Evolutionary conservation across 345 rosid species (phyloP).

Genomic region (Sisymbrium irio): DNA sequence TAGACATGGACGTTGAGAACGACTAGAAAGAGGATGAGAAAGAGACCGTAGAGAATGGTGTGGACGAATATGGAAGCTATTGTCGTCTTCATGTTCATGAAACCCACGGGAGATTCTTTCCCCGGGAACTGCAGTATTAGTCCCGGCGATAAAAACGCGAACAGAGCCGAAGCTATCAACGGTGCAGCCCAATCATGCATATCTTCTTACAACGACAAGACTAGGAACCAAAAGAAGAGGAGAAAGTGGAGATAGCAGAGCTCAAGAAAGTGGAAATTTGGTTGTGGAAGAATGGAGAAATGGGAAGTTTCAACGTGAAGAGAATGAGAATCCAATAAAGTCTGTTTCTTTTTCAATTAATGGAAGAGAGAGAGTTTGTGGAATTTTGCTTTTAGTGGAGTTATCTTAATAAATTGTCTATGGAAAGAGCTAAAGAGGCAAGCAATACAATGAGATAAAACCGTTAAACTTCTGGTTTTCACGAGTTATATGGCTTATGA

Average conservation of each 20-base stretch:
- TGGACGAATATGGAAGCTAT: slow-evolving; percentile 72
- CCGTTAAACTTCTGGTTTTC: neutral
- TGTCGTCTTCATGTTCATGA: slow-evolving; percentile 89
- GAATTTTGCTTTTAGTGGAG: slow-evolving; percentile 7
- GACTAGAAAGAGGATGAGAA: slow-evolving; percentile 66
- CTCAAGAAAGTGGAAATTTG: neutral
- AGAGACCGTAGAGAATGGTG: slow-evolving; percentile 60
- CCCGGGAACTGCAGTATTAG: slow-evolving; percentile 72
- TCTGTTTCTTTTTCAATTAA: slow-evolving; percentile 13
- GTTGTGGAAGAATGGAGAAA: slow-evolving; percentile 4
- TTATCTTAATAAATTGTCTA: neutral
- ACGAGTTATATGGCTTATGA: neutral
- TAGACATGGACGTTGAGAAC: slow-evolving; percentile 73
- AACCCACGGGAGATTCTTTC: slow-evolving; percentile 59
- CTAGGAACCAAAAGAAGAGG: neutral
- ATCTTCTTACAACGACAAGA: slow-evolving; percentile 11
- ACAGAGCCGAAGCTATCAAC: slow-evolving; percentile 81
- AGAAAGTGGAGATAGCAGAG: neutral
- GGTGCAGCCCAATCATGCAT: slow-evolving; percentile 96
- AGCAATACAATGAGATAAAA: neutral
- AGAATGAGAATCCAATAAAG: slow-evolving; percentile 26
- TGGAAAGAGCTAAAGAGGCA: neutral
- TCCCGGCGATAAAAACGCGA: slow-evolving; percentile 78
- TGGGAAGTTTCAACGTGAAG: neutral
- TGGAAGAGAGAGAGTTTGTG: slow-evolving; percentile 24